Evolutionary conservation across 306 rosid species (phyloP).

Genomic region (Astragalus glycyphyllos): DNA sequence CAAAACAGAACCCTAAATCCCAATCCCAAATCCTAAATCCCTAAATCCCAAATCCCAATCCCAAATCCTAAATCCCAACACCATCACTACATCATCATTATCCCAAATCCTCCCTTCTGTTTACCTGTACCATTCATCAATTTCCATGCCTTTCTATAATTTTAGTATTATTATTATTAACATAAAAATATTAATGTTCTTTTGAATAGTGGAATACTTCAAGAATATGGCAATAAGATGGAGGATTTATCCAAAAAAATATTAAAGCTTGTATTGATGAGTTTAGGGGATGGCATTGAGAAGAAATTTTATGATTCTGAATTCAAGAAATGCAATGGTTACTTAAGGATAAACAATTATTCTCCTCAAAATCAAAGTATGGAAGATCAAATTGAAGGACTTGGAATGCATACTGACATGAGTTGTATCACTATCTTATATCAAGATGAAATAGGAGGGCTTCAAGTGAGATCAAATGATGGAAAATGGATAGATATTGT

Average conservation of each 20-base stretch:
- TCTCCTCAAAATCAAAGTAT: conserved; percentile 43
- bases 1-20: no score
- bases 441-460: conserved; percentile 77
- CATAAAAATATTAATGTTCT: no score
- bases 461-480: conserved; percentile 71
- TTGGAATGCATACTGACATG: conserved; percentile 86
- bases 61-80: no score
- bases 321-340: conserved; percentile 72
- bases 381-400: conserved; percentile 68
- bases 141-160: no score
- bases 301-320: conserved; percentile 55
- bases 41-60: no score
- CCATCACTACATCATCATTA: no score
- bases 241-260: conserved; percentile 70
- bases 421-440: conserved; percentile 74
- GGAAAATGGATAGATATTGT: conserved; percentile 79
- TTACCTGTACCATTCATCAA: no score
- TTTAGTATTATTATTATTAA: no score
- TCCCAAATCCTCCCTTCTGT: no score
- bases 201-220: conserved; percentile 59
- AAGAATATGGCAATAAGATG: conserved; percentile 86
- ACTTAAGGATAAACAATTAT: conserved; percentile 78
- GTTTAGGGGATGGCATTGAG: conserved; percentile 66
- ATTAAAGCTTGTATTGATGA: conserved; percentile 54
- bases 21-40: no score